These are phyloP conservation scores for Penicillium brasilianum DNA, from an alignment of 2,329 filamentous ascomycete species.

Conservation along the genomic window DNA sequence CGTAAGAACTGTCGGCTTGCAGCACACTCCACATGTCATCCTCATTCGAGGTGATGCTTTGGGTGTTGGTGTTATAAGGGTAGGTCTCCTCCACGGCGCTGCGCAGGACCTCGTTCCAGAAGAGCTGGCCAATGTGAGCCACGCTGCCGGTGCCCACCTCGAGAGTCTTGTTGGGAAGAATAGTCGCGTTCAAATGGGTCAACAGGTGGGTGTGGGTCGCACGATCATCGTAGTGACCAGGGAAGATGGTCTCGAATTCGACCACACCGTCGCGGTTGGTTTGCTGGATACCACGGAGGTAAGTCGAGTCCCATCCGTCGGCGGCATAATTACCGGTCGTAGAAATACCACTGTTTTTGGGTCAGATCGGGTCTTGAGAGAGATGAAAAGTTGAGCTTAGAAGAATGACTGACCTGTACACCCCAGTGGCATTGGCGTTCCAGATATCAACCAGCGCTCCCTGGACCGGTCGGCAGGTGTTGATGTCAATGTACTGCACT, in stretches of 20 bases:
- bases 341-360: conserved; percentile 32
- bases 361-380: background rate
- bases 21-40: conserved; percentile 48
- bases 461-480: conserved; percentile 49
- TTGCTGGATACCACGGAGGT: conserved; percentile 55
- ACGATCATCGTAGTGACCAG: conserved; percentile 55
- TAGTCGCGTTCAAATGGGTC: conserved; percentile 46
- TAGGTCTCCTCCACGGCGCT: conserved; percentile 49
- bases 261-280: conserved; percentile 56
- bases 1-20: conserved; percentile 52
- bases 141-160: conserved; percentile 48
- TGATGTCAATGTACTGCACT: conserved; percentile 54
- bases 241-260: conserved; percentile 55
- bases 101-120: conserved; percentile 55
- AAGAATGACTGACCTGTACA: conserved; percentile 47
- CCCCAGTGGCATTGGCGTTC: conserved; percentile 55
- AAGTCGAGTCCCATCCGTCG: conserved; percentile 48
- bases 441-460: conserved; percentile 52
- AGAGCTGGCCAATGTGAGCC: conserved; percentile 57
- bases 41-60: conserved; percentile 47
- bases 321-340: conserved; percentile 36
- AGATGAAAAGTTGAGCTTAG: conserved; percentile 20
- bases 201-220: conserved; percentile 58
- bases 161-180: conserved; percentile 54
- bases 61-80: conserved; percentile 43